Percentiles rank a stretch among this genome's conserved stretches.
Conservation (phyloP, 139 green algal genomes). For the Chlorella sp. region DNA sequence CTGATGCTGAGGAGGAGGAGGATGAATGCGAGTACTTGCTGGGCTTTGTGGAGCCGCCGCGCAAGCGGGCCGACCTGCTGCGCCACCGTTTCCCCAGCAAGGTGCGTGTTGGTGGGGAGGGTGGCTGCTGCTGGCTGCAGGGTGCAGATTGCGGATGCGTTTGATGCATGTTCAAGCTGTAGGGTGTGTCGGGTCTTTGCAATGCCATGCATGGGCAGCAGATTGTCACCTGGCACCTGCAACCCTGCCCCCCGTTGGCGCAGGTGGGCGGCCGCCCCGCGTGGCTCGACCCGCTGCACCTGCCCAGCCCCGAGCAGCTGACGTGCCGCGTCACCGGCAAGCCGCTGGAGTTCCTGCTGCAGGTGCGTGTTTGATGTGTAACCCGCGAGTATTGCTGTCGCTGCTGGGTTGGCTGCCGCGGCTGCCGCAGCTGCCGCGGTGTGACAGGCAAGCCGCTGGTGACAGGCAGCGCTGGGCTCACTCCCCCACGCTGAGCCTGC, state of each 20-base stretch:
- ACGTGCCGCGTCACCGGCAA: slow-evolving; percentile 58
- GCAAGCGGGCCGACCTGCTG: slow-evolving; percentile 54
- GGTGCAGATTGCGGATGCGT: too few species aligned
- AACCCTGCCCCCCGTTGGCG: too few species aligned
- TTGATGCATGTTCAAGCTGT: too few species aligned
- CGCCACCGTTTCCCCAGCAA: slow-evolving; percentile 86
- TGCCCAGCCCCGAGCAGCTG: slow-evolving; percentile 66
- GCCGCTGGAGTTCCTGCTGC: slow-evolving; percentile 73
- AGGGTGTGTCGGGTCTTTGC: too few species aligned
- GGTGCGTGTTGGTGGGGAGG: background rate
- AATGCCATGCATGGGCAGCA: too few species aligned
- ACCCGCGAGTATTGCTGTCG: background rate
- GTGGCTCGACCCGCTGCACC: slow-evolving; percentile 82
- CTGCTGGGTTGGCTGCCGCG: background rate
- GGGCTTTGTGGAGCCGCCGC: slow-evolving; percentile 61
- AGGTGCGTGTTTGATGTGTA: too few species aligned
- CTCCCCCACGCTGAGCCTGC: too few species aligned
- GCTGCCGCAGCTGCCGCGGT: too few species aligned
- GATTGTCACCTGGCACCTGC: too few species aligned
- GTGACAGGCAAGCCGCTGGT: too few species aligned
- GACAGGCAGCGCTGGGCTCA: too few species aligned
- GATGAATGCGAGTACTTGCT: slow-evolving; percentile 56
- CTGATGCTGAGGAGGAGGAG: slow-evolving; percentile 15
- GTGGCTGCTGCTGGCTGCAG: too few species aligned
- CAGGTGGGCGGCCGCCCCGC: slow-evolving; percentile 74